Evolutionary conservation across 164 flowering plant species (phyloP), one percentile per base, ranked within the genome.

Genomic region (Liriodendron chinense): DNA sequence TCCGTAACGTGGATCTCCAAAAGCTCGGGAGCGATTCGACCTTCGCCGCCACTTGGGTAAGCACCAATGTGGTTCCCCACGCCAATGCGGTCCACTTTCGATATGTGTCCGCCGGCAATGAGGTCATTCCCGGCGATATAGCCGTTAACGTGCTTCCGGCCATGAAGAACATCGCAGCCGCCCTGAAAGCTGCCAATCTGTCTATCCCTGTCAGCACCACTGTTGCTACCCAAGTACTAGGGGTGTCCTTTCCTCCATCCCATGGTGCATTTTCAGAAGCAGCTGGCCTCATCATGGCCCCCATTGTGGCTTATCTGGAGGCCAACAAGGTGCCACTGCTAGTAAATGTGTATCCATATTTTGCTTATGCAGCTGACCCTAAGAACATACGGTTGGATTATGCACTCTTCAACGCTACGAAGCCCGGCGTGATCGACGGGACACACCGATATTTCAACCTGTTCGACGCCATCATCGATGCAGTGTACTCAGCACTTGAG

Each of bases 21-120:
- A 22, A 23, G 7, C 61, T 78, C 12, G 78, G 75, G 1, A 16
- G 10, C 3, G 69, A 75, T 24, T 68, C 73, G n/a, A 13, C 66
- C 50, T 65, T 22, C 16, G 78, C 81, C 2, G 47, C 23, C 7
- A 16, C 71, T 5, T 78, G 81, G 81, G 74, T 78, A 2, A 61
- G 25, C 62, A 75, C 72, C n/a, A 21, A 64, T 25, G 63, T 78
- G 1, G 20, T 59, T 2, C 81, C 81, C 34, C 24, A 74, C 12
- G 43, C 22, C 66, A 9, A 5, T 20, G 9, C 8, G 9, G 24
- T 56, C 49, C 3, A 57, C 1, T 56, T 25, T 28, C 10, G n/a
- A 13, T 72, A 16, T 47, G 20, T 72, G 3, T 13, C 22, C 21
- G 50, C 26, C 13, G 67, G 48, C n/a, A 34, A 72, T 9, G 48